Percentiles rank a stretch among this genome's conserved stretches.
These are phyloP conservation scores for Endogone sp. DNA, from an alignment of 192 early-diverging fungal species.

Conservation along the genomic window DNA sequence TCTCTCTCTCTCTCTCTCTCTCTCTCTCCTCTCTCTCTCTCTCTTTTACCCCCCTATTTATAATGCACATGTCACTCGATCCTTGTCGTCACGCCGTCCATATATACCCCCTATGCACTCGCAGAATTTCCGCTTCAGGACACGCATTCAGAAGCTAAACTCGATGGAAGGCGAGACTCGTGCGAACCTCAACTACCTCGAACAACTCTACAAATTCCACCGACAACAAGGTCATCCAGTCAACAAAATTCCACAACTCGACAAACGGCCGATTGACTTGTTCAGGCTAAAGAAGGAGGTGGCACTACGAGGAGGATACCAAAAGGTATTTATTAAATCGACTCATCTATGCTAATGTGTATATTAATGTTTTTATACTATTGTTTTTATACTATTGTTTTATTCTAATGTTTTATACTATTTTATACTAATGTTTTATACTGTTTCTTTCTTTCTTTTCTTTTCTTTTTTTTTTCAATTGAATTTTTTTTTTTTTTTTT, in stretches of 20 bases:
- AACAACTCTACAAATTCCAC: constrained; percentile 90
- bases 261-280: constrained; percentile 85
- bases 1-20: no score
- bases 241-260: constrained; percentile 75
- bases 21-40: no score
- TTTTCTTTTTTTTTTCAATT: not conserved
- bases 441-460: not conserved
- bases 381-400: not conserved
- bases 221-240: constrained; percentile 69
- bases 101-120: no score
- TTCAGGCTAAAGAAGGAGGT: constrained; percentile 82
- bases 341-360: not conserved
- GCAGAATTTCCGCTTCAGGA: constrained; percentile 84
- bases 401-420: not conserved
- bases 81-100: no score
- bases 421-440: not conserved
- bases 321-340: constrained; percentile 43
- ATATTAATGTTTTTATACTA: not conserved
- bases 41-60: no score
- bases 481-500: not conserved
- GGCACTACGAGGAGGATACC: constrained; percentile 65
- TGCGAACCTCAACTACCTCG: constrained; percentile 83
- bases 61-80: no score
- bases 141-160: constrained; percentile 88
- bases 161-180: constrained; percentile 88